Conservation (phyloP, 2,329 filamentous ascomycete species). For the Beauveria varroae region DNA sequence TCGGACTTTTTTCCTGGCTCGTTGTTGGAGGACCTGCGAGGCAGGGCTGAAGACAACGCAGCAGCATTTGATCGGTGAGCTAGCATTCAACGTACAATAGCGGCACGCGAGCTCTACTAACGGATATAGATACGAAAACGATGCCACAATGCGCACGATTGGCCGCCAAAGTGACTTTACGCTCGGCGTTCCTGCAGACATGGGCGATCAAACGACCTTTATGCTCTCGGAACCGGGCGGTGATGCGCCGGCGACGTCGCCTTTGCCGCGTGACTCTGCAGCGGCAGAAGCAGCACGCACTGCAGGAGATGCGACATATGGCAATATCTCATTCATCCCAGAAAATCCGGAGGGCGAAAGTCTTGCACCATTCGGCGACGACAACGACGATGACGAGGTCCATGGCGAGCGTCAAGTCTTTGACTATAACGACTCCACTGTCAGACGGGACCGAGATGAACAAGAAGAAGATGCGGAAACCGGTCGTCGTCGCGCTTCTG, state of each 20-base stretch:
- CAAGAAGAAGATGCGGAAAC: not conserved
- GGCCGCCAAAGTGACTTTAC: conserved; percentile 44
- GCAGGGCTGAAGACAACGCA: conserved; percentile 23
- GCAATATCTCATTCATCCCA: conserved; percentile 13
- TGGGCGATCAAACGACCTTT: conserved; percentile 45
- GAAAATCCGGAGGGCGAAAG: conserved; percentile 13
- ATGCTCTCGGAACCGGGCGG: conserved; percentile 31
- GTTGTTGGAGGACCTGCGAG: conserved; percentile 36
- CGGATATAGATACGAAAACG: conserved; percentile 21
- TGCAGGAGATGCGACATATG: conserved; percentile 11
- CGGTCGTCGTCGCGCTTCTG: not conserved
- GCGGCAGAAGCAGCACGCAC: conserved; percentile 14
- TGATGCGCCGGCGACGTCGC: conserved; percentile 23
- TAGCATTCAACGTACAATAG: not conserved
- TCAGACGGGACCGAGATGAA: not conserved
- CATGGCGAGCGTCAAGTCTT: not conserved
- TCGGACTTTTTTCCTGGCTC: conserved; percentile 45
- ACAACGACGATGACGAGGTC: not conserved
- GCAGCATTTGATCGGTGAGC: conserved; percentile 34
- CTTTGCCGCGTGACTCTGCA: conserved; percentile 16
- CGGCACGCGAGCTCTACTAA: not conserved
- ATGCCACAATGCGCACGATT: conserved; percentile 34
- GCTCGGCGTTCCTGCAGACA: conserved; percentile 39
- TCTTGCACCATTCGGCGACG: not conserved
- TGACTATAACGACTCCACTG: not conserved